Base-by-base conservation (phyloP, 345 rosid species). In the Sisymbrium altissimum region DNA sequence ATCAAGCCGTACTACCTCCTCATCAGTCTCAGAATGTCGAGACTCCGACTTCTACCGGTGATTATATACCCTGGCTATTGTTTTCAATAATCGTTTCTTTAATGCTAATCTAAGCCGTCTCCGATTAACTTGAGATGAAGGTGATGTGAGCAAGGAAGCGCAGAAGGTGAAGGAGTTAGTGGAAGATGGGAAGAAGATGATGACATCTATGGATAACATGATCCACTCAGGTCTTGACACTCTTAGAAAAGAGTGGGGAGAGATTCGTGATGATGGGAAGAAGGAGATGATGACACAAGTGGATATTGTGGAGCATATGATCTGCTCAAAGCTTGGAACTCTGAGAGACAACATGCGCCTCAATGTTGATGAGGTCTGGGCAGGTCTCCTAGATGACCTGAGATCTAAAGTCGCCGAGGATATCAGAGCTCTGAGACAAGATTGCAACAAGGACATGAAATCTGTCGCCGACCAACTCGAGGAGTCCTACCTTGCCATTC, bases 181-280 rank as follows among this genome's bases (percentile, higher is more conserved):
- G 15, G 62, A 56, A 59, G 48, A 70, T 46, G 66, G 46, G 27
- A 58, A 45, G 57, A 70, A 58, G 66, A 46, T 46, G 57, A 15
- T 21, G 45, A 19, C 8, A 53, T 27, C 6, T 53, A 52, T 72
- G 64, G 63, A 73, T 41, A 10, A 52, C 52, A 39, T 62, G 44
- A 50, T 72, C 40, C 38, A 44, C 18, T 73, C 64, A 43, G 9
- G 9, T 64, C 35, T 53, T 23, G 76, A 64, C 43, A 30, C 64
- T 41, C 70, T 44, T n/a, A 64, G 46, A 73, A 43, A 33, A 33
- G 64, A 64, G 29, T 53, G 6, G 70, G 41, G 9, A 61, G 68
- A 27, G 33, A 50, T 71, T 39, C 60, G 44, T 60, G 75, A 36
- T 27, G 66, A 73, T 64, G 64, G 19, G 64, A 54, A 46, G 64